phyloP scores from a whole-genome alignment of 495 filamentous ascomycete species.

The Aspergillus campestris region DNA sequence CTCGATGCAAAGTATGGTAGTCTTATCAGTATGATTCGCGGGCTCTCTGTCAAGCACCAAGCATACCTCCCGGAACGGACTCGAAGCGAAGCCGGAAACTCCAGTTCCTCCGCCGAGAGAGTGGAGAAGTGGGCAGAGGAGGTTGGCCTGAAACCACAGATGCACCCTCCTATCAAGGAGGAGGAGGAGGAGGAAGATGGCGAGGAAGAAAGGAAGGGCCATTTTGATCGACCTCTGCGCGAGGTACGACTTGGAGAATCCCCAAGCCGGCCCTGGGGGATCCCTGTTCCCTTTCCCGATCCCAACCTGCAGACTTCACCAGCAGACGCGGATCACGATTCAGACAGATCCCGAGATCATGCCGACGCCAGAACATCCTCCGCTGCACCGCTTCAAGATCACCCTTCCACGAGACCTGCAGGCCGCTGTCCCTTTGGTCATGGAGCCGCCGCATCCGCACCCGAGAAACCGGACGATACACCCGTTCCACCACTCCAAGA shows the following conservation, averaged over 20 bases:
- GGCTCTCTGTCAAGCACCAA: conserved; percentile 73
- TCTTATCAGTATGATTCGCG: conserved; percentile 83
- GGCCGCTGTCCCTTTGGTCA: conserved; percentile 46
- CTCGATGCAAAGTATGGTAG: conserved; percentile 88
- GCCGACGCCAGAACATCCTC: conserved; percentile 5
- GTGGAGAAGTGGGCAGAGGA: conserved; percentile 76
- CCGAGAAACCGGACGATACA: too few species aligned
- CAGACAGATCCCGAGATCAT: conserved; percentile 8
- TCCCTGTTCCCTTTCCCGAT: conserved; percentile 58
- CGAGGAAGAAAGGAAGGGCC: conserved; percentile 37
- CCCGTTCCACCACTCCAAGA: conserved; percentile 4
- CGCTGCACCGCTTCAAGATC: conserved; percentile 2
- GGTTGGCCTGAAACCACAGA: conserved; percentile 40
- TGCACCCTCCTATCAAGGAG: conserved; percentile 22
- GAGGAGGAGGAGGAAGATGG: conserved; percentile 30
- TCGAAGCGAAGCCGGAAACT: conserved; percentile 24
- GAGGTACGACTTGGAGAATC: conserved; percentile 84
- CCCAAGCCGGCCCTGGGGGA: conserved; percentile 85
- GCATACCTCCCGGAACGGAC: conserved; percentile 62
- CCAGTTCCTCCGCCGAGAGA: conserved; percentile 44
- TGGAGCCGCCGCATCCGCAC: conserved; percentile 3
- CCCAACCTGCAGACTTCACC: conserved; percentile 9
- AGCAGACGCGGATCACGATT: conserved; percentile 10
- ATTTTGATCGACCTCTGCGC: conserved; percentile 72
- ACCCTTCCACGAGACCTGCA: not conserved